phyloP scores from a whole-genome alignment of 2,329 filamentous ascomycete genomes.

The Penicillium sp. region DNA sequence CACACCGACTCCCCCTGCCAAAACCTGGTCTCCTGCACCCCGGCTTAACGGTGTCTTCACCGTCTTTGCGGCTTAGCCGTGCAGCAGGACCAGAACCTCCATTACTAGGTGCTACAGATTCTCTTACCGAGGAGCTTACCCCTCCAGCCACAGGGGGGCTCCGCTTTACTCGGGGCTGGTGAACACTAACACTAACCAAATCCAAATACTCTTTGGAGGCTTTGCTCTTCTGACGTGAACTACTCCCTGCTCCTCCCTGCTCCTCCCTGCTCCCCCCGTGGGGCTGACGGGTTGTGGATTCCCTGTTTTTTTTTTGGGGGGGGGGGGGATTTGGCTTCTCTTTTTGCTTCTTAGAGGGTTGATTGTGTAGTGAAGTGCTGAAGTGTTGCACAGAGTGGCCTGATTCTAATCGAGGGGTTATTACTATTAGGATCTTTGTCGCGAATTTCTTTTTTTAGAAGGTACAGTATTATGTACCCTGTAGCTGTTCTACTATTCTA shows the following conservation, averaged over 20 bases:
- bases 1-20: constrained; percentile 27
- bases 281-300: constrained; percentile 9
- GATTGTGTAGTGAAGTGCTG: not conserved
- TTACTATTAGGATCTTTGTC: not conserved
- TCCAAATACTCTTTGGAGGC: not conserved
- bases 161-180: not conserved
- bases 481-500: not conserved
- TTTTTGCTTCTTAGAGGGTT: not conserved
- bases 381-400: not conserved
- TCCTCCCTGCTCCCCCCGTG: not conserved
- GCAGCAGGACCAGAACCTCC: no score
- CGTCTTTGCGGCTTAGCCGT: constrained; percentile 23
- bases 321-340: not conserved
- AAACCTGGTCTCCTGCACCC: not conserved
- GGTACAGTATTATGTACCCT: not conserved
- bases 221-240: constrained; percentile 15
- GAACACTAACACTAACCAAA: not conserved
- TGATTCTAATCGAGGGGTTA: not conserved
- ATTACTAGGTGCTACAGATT: no score
- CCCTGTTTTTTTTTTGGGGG: constrained; percentile 1
- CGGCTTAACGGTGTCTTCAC: constrained; percentile 22
- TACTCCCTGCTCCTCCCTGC: not conserved
- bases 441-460: not conserved
- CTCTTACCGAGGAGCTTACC: not conserved
- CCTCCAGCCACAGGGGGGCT: constrained; percentile 11